Conservation (phyloP, 805 yeast genomes). For the Zygotorulaspora danielsina region DNA sequence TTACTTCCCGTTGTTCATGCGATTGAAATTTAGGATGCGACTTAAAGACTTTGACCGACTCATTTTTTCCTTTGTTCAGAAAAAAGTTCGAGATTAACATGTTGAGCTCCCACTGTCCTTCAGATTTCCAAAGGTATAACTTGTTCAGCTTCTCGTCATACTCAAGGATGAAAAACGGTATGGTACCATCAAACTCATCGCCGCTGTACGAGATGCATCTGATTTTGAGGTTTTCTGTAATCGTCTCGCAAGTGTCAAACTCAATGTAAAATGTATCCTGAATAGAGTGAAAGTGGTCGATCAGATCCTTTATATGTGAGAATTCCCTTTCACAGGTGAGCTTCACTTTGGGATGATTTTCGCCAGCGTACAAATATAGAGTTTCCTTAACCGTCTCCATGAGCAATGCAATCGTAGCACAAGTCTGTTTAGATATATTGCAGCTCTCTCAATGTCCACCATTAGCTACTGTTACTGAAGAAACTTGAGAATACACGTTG, state of each 20-base stretch:
- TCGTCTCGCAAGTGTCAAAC: constrained; percentile 25
- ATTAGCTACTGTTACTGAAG: no score
- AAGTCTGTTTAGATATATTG: not conserved
- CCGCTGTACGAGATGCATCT: constrained; percentile 17
- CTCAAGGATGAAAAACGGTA: constrained; percentile 30
- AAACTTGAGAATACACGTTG: no score
- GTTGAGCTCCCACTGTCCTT: constrained; percentile 27
- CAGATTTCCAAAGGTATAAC: constrained; percentile 30
- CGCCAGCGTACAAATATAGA: constrained; percentile 27
- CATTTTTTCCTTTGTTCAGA: constrained; percentile 7
- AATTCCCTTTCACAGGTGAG: constrained; percentile 24
- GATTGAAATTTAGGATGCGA: constrained; percentile 9
- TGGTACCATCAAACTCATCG: constrained; percentile 9
- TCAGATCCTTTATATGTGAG: constrained; percentile 11
- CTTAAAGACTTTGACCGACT: constrained; percentile 4
- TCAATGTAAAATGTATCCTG: constrained; percentile 29
- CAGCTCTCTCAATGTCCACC: no score
- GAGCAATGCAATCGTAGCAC: not conserved
- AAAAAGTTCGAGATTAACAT: constrained; percentile 20
- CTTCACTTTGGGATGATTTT: constrained; percentile 24
- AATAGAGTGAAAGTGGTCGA: constrained; percentile 20
- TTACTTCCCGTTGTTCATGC: constrained; percentile 10
- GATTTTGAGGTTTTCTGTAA: constrained; percentile 31
- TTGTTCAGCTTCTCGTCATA: constrained; percentile 21
- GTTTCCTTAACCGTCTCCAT: constrained; percentile 16